Base-by-base conservation (phyloP, 257 asterid species). In the Scutellaria baicalensis region DNA sequence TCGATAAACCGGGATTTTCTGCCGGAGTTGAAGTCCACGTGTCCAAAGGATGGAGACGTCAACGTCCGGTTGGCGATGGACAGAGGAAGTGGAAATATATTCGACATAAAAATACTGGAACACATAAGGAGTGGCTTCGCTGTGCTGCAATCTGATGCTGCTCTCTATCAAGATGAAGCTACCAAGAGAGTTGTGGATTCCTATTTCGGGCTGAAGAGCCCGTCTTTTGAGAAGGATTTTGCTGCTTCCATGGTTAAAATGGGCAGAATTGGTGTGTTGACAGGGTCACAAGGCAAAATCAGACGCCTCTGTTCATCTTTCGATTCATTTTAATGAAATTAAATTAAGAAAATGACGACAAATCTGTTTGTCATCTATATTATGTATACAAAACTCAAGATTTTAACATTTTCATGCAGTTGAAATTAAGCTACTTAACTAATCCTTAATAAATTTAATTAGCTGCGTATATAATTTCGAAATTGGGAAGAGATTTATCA, bases 211-310 rank as follows among this genome's bases (percentile, higher is more conserved):
- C 5, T 69, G 0, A 38, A 79, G 0, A 92, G 88, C 8, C 85
- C 87, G 0, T 79, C 89, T 0, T 90, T 93, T 50, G 89, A 88
- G 76, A 78, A 79, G 0, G 96, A 93, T 73, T 93, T 93, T 45
- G 92, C 75, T 3, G 40, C 57, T 7, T 74, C 98, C 0, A 86
- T 93, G 86, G 85, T 85, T 12, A 85, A 85, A 71, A 83, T 93
- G 98, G 98, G 98, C 3, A 31, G 89, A 2, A 78, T 88, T 59
- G 92, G 88, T 5, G 97, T 87, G 2, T 70, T 85, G 42, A 83
- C 93, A 0, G 95, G 92, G 5, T 20, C 70, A 8, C 77, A 77
- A n/a, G 98, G 98, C n/a, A 82, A 76, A 6, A 82, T 93, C 16
- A 83, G 98, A 75, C 87, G 88, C 21, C 79, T 79, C 7, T 93